These are phyloP conservation scores for Dispira parvispora DNA, from an alignment of 192 early-diverging fungal species.

Conservation along the genomic window DNA sequence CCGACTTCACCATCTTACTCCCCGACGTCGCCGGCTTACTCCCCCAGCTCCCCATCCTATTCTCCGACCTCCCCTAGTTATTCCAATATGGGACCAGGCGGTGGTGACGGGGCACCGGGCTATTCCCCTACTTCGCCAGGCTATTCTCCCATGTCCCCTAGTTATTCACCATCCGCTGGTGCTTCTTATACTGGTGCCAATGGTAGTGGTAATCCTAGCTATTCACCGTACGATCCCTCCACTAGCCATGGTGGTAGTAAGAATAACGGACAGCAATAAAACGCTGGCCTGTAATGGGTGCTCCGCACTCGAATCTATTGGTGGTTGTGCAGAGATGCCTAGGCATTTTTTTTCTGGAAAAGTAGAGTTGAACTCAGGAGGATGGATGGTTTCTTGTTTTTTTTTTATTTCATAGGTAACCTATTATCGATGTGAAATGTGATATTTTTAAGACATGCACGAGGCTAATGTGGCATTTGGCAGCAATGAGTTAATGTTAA, in stretches of 20 bases:
- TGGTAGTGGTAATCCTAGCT: background rate
- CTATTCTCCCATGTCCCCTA: slow-evolving; percentile 60
- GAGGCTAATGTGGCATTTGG: too few species aligned
- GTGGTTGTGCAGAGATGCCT: too few species aligned
- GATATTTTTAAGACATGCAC: too few species aligned
- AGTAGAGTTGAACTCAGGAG: too few species aligned
- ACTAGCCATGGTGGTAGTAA: background rate
- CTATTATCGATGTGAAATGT: too few species aligned
- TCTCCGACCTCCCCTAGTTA: slow-evolving; percentile 44
- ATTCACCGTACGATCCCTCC: background rate
- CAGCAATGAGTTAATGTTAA: too few species aligned
- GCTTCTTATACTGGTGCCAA: background rate
- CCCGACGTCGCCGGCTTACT: slow-evolving; percentile 42
- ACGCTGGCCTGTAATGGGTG: too few species aligned
- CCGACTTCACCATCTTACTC: slow-evolving; percentile 56
- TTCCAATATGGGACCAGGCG: slow-evolving; percentile 32
- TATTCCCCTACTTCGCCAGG: slow-evolving; percentile 60
- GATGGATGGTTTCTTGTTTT: too few species aligned
- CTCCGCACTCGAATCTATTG: too few species aligned
- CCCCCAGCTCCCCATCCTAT: slow-evolving; percentile 47
- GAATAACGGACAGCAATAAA: background rate
- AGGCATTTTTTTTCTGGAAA: too few species aligned
- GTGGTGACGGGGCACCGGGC: slow-evolving; percentile 26
- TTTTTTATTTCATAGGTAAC: too few species aligned
- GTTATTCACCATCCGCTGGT: slow-evolving; percentile 38